A percentile compares a stretch with the other conserved stretches of the same genome.
phyloP scores from a whole-genome alignment of 2,329 filamentous ascomycete genomes.

The Teratosphaeria nubilosa region DNA sequence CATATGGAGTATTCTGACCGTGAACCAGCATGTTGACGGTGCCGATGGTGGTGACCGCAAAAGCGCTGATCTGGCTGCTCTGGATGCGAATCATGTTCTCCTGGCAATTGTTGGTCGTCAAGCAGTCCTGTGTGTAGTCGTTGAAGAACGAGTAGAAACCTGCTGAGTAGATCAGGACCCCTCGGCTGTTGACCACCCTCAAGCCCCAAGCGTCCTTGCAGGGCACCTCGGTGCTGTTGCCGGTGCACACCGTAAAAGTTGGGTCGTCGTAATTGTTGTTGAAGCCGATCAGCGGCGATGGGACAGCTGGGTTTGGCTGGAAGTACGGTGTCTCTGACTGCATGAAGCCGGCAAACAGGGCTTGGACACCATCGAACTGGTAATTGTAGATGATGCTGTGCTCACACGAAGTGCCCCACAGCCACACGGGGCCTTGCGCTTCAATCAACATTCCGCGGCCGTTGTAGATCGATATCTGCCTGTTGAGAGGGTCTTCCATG shows the following conservation, averaged over 20 bases:
- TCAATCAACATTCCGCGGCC: slow-evolving; percentile 35
- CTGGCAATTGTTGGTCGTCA: slow-evolving; percentile 41
- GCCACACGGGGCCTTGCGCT: slow-evolving; percentile 41
- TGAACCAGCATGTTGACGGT: slow-evolving; percentile 40
- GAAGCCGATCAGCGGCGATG: slow-evolving; percentile 43
- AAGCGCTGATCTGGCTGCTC: slow-evolving; percentile 34
- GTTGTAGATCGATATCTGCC: slow-evolving; percentile 33
- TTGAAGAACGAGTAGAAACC: slow-evolving; percentile 52
- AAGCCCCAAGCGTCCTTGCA: slow-evolving; percentile 38
- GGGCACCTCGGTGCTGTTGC: slow-evolving; percentile 10
- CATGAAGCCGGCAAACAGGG: slow-evolving; percentile 42
- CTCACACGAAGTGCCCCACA: slow-evolving; percentile 44
- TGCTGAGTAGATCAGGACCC: slow-evolving; percentile 37
- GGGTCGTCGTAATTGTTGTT: slow-evolving; percentile 34
- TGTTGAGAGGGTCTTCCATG: slow-evolving; percentile 31
- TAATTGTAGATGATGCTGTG: slow-evolving; percentile 48
- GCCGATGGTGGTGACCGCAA: slow-evolving; percentile 40
- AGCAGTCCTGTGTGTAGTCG: slow-evolving; percentile 44
- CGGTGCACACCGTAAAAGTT: slow-evolving; percentile 29
- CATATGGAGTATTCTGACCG: slow-evolving; percentile 19
- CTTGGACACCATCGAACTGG: slow-evolving; percentile 39
- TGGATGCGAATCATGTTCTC: slow-evolving; percentile 39
- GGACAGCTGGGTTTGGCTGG: slow-evolving; percentile 44
- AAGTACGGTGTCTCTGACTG: slow-evolving; percentile 47
- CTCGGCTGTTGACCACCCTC: slow-evolving; percentile 27